phyloP scores from a whole-genome alignment of 208 protist species.

The Trypanosoma melophagium region DNA sequence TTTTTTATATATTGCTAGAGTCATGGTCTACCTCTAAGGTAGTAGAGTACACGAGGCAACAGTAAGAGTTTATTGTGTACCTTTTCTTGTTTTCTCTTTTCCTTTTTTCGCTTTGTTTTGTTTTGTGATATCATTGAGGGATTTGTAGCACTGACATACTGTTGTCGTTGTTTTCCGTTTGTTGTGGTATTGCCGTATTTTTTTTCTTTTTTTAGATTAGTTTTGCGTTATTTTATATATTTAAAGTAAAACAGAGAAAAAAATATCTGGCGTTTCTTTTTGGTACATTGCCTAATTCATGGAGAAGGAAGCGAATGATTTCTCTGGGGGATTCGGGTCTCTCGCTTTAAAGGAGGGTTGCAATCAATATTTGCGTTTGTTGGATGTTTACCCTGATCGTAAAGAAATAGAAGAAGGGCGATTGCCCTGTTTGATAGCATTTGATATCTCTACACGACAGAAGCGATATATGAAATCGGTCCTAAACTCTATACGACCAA shows the following conservation, averaged over 20 bases:
- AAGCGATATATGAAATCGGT: conserved; percentile 33
- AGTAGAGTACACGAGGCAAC: too few relatives aligned
- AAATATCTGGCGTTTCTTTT: conserved; percentile 17
- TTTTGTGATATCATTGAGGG: not conserved
- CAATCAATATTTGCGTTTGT: too few relatives aligned
- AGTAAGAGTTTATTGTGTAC: too few relatives aligned
- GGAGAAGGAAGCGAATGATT: not conserved
- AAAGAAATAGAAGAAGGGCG: conserved; percentile 29
- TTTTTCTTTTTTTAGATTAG: conserved; percentile 13
- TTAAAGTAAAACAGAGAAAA: conserved; percentile 1
- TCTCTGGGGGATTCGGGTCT: not conserved
- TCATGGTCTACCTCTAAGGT: too few relatives aligned
- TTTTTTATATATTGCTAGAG: too few relatives aligned
- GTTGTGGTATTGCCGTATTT: conserved; percentile 1
- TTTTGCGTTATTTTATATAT: not conserved
- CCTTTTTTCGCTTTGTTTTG: not conserved
- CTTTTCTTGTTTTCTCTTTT: not conserved
- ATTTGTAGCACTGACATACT: not conserved
- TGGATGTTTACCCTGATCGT: too few relatives aligned
- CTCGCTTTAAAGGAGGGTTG: too few relatives aligned
- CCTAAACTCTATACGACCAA: conserved; percentile 18
- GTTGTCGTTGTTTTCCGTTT: conserved; percentile 3
- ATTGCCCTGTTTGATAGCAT: conserved; percentile 39
- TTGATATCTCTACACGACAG: conserved; percentile 51
- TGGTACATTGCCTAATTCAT: not conserved